Evolutionary conservation across 176 grass and related monocot genomes (phyloP).

Genomic region (Raddia guianensis): DNA sequence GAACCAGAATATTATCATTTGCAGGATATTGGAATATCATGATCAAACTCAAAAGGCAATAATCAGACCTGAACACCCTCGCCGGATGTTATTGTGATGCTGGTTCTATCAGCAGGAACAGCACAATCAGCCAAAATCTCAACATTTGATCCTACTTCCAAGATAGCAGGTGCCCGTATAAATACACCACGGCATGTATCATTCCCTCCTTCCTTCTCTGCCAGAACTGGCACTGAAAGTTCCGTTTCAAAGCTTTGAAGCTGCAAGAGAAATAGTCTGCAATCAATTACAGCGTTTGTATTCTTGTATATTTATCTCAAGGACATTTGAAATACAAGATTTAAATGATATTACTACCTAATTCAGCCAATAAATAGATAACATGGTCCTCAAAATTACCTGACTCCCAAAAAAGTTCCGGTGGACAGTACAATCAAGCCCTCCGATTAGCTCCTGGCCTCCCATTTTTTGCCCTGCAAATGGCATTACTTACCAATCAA

Average conservation of each 20-base stretch:
- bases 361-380: not conserved
- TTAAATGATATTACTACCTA: not conserved
- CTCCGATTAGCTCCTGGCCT: constrained; percentile 92
- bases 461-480: constrained; percentile 72
- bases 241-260: constrained; percentile 92
- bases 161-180: constrained; percentile 92
- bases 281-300: constrained; percentile 32
- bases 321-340: not conserved
- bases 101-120: constrained; percentile 59
- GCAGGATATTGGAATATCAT: not conserved
- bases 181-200: constrained; percentile 77
- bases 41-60: not conserved
- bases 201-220: constrained; percentile 75
- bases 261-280: constrained; percentile 57
- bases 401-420: constrained; percentile 96
- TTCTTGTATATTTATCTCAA: not conserved
- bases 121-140: constrained; percentile 83
- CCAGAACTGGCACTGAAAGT: constrained; percentile 80
- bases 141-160: constrained; percentile 81
- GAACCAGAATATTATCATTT: not conserved
- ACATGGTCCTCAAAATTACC: constrained; percentile 42
- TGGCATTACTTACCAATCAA: not conserved
- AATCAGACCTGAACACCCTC: constrained; percentile 64
- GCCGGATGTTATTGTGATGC: constrained; percentile 41
- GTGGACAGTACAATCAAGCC: constrained; percentile 93